Base-by-base conservation (phyloP, 1,139 yeast genomes). In the Pichia sp. region DNA sequence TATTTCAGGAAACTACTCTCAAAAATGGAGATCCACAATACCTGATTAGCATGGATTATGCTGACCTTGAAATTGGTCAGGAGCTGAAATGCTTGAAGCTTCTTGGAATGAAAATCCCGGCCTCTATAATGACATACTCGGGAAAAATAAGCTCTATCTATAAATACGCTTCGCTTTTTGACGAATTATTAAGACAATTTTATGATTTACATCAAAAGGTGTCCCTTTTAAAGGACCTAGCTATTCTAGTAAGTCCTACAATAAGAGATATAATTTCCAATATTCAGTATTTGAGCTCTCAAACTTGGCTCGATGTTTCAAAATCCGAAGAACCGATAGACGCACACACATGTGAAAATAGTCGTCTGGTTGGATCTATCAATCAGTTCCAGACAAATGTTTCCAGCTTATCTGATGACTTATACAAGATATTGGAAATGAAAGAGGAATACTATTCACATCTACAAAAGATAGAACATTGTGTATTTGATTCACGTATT, bases 71-170 rank as follows among this genome's bases (percentile, higher is more conserved):
- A 0, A 66, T 80, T 4, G 77, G 77, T 64, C 77, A 80, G 51
- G 87, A 85, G 61, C 78, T 82, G 0, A 70, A 79, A 40, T 78
- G 78, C 52, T 68, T 90, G 47, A 67, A 73, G 4, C 73, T 76
- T 61, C 69, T 84, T 57, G 84, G 82, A 0, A 82, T 77, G 61
- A 80, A 76, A n/a, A 70, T 89, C 0, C 93, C 96, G 0, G 78
- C 75, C 54, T 59, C 72, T 7, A 59, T 83, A 6, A 61, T 68
- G 45, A 72, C 69, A 59, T 76, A 68, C 56, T 78, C 79, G 45
- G 75, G 73, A 65, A 78, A 67, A 57, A 80, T 72, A 48, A 75
- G 76, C 53, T 72, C 76, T 36, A 66, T 86, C 0, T 77, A 81
- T 50, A 90, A 92, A 0, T 76, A 79, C 57, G 85, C 89, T 0